Evolutionary conservation across 1,139 yeast genomes (phyloP), one percentile per base, ranked within the genome.

Genomic region (Taphrina pruni): DNA sequence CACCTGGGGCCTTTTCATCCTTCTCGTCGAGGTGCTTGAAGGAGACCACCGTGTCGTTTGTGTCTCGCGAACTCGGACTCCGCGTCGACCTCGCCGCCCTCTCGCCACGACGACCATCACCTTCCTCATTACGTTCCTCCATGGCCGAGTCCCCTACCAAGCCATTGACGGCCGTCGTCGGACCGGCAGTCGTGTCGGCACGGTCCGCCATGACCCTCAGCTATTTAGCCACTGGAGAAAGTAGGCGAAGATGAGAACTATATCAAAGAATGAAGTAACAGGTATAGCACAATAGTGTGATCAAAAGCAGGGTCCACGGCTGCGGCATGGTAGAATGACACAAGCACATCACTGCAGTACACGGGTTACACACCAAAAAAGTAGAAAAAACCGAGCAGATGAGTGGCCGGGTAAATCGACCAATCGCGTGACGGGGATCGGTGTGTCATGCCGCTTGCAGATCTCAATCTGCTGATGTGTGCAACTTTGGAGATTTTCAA

Each of bases 61-160:
- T 56, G 50, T 56, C 60, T 41, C 60, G 60, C 17, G 60, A 56
- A 9, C 45, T 14, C 17, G 60, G 60, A 41, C 48, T 41, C 21
- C 60, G 21, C 36, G 43, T 17, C 17, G 48, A 8, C 26, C 35
- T 21, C 48, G 20, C 20, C 1, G 3, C 2, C 3, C 48, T 11
- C 3, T 45, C 48, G 48, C 48, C 48, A n/a, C 48, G 48, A 17
- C 20, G 17, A 45, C 48, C 48, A 14, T 26, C 4, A 17, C 32
- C 32, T 26, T 26, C 32, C 2, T 4, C 32, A 26, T 26, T 2
- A 4, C 32, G 32, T 4, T 4, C 32, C 32, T 26, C 32, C 32
- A 26, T 26, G 32, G 32, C 20, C 2, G 48, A 45, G 20, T 45
- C 48, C 2, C 20, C 48, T 17, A 45, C 48, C 8, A 45, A n/a